Base-by-base conservation (phyloP, 1,139 yeast genomes). In the Pneumocystis carinii region DNA sequence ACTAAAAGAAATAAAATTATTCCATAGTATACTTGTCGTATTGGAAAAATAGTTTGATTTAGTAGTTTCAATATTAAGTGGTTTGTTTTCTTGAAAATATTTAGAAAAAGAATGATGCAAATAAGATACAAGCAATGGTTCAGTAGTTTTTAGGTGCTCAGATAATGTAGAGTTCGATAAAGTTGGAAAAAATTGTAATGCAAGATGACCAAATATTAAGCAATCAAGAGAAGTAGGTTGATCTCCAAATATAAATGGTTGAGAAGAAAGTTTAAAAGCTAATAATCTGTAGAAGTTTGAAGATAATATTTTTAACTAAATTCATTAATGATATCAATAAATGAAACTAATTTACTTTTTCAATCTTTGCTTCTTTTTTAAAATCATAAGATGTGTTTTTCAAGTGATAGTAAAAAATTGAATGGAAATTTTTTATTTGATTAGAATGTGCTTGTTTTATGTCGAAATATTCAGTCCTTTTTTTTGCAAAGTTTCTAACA, bases 131-230 rank as follows among this genome's bases (percentile, higher is more conserved):
- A 48, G 55, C 12, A 48, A 24, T 48, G 55, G 55, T 24, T 48
- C 55, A 1, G 55, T 48, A 48, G 55, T 24, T 24, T 48, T 48
- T 10, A 48, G n/a, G 6, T 48, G 55, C 15, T 48, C 55, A 24
- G 55, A 48, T 14, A 48, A 48, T 48, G 27, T 48, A 41, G 72
- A 69, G 62, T 68, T 69, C 63, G 67, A 64, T n/a, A 70, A 70
- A 27, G 61, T 67, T 58, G 66, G 67, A 57, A 65, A 67, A 37
- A 57, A 63, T 41, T 61, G 64, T 3, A 59, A 36, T 36, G 63
- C 39, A 41, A 64, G 48, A 41, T 60, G 61, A 12, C 64, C 64
- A 37, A 60, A 64, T 48, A 63, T 59, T 17, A 63, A 59, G 36
- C 62, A 60, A 36, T 63, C 65, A 55, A 62, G 59, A 42, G 64